phyloP scores from a whole-genome alignment of 108 stramenopile genomes.

The Cylindrotheca closterium region DNA sequence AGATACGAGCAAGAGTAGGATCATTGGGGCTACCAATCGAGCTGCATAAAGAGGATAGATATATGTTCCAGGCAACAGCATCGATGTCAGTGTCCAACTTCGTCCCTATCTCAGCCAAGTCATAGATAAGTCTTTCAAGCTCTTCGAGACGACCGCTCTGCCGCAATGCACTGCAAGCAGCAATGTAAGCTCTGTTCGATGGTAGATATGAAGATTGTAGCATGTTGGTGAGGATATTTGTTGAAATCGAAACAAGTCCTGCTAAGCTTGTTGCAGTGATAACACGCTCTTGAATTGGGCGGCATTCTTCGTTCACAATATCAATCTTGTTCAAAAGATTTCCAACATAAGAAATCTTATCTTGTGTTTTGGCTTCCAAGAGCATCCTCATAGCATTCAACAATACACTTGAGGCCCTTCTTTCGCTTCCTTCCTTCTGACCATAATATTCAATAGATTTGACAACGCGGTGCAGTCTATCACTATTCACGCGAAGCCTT shows the following conservation, averaged over 20 bases:
- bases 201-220: slow-evolving; percentile 36
- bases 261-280: slow-evolving; percentile 56
- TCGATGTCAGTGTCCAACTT: background rate
- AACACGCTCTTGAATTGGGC: slow-evolving; percentile 53
- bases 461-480: background rate
- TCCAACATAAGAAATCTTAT: background rate
- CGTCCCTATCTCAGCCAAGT: slow-evolving; percentile 27
- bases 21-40: slow-evolving; percentile 17
- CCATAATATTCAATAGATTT: slow-evolving; percentile 9
- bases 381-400: background rate
- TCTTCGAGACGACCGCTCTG: slow-evolving; percentile 36
- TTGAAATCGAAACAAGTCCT: slow-evolving; percentile 52
- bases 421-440: background rate
- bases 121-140: slow-evolving; percentile 33
- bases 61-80: slow-evolving; percentile 64
- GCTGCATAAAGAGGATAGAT: slow-evolving; percentile 68
- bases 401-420: background rate
- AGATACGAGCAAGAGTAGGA: slow-evolving; percentile 10
- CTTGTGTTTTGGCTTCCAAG: background rate
- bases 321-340: background rate
- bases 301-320: slow-evolving; percentile 2
- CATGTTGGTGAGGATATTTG: slow-evolving; percentile 30
- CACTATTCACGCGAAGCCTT: background rate
- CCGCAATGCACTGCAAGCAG: slow-evolving; percentile 43
- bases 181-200: slow-evolving; percentile 43